Evolutionary conservation across 768 basidiomycete genomes (phyloP).

Genomic region (Mycena polygramma): DNA sequence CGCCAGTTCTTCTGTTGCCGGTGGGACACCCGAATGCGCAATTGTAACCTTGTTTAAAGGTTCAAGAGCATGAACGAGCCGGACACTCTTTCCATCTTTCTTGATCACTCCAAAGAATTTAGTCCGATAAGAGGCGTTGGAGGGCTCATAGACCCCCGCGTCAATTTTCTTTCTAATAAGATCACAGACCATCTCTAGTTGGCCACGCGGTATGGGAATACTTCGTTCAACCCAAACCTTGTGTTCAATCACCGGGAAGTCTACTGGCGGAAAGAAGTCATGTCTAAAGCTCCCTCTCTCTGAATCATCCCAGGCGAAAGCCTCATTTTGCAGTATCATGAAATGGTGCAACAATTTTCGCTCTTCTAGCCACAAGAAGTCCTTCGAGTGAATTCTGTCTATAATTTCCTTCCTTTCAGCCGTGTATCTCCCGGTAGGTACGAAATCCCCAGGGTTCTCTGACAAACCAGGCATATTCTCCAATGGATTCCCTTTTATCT

Average conservation of each 20-base stretch:
- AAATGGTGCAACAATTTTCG: slow-evolving; percentile 31
- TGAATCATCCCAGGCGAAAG: slow-evolving; percentile 12
- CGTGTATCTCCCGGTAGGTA: slow-evolving; percentile 43
- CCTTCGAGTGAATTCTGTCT: slow-evolving; percentile 36
- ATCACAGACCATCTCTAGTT: slow-evolving; percentile 19
- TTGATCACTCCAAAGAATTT: slow-evolving; percentile 46
- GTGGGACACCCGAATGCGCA: slow-evolving; percentile 35
- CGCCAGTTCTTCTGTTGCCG: slow-evolving; percentile 27
- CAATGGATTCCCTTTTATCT: slow-evolving; percentile 46
- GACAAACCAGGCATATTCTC: slow-evolving; percentile 38
- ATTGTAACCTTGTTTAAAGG: slow-evolving; percentile 41
- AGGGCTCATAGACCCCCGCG: slow-evolving; percentile 20
- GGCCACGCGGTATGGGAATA: slow-evolving; percentile 33
- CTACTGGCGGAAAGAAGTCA: no score
- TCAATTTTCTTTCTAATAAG: slow-evolving; percentile 33
- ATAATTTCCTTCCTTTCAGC: slow-evolving; percentile 40
- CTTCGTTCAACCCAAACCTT: no score
- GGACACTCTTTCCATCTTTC: slow-evolving; percentile 38
- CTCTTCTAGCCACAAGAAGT: slow-evolving; percentile 40
- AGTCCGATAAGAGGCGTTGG: slow-evolving; percentile 41
- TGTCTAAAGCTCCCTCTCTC: background rate
- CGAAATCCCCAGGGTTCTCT: slow-evolving; percentile 37
- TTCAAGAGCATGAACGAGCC: slow-evolving; percentile 42
- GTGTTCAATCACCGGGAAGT: no score
- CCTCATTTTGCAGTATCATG: slow-evolving; percentile 39